Evolutionary conservation across 805 yeast species (phyloP).

Genomic region (Cyberlindnera petersonii): DNA sequence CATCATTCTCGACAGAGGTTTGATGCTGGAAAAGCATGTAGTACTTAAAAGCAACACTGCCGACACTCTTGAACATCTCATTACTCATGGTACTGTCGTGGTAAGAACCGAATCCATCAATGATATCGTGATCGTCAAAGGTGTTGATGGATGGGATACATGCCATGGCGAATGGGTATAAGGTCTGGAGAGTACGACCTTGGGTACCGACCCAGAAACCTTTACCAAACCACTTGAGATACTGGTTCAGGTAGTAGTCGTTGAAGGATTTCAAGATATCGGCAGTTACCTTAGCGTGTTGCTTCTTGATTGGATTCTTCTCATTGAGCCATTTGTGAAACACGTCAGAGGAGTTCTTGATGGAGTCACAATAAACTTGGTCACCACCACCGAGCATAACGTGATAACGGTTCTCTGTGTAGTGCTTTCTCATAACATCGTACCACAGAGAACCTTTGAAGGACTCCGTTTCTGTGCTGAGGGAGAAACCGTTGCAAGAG

Average conservation of each 20-base stretch:
- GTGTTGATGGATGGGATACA: conserved; percentile 83
- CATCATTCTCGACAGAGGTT: conserved; percentile 44
- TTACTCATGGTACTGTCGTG: conserved; percentile 68
- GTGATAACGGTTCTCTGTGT: conserved; percentile 59
- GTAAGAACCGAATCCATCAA: conserved; percentile 95
- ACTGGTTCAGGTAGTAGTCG: conserved; percentile 66
- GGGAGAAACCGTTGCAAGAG: conserved; percentile 89
- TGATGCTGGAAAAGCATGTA: conserved; percentile 93
- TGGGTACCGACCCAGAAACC: conserved; percentile 75
- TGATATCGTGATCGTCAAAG: conserved; percentile 93
- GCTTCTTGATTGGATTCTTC: conserved; percentile 45
- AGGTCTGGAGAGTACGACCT: conserved; percentile 62
- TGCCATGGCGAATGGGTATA: conserved; percentile 73
- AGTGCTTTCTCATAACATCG: conserved; percentile 73
- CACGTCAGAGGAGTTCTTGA: conserved; percentile 51
- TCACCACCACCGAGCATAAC: conserved; percentile 99
- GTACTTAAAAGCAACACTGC: conserved; percentile 75
- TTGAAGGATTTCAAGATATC: conserved; percentile 54
- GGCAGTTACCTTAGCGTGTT: conserved; percentile 39
- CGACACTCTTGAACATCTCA: conserved; percentile 66
- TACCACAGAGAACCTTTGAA: conserved; percentile 82
- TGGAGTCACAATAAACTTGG: conserved; percentile 85
- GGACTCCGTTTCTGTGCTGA: conserved; percentile 58
- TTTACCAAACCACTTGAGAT: conserved; percentile 83
- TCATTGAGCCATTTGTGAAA: conserved; percentile 63